Evolutionary conservation across 2,329 filamentous ascomycete genomes (phyloP), one percentile per base, ranked within the genome.

Genomic region (Aspergillus intermedius): DNA sequence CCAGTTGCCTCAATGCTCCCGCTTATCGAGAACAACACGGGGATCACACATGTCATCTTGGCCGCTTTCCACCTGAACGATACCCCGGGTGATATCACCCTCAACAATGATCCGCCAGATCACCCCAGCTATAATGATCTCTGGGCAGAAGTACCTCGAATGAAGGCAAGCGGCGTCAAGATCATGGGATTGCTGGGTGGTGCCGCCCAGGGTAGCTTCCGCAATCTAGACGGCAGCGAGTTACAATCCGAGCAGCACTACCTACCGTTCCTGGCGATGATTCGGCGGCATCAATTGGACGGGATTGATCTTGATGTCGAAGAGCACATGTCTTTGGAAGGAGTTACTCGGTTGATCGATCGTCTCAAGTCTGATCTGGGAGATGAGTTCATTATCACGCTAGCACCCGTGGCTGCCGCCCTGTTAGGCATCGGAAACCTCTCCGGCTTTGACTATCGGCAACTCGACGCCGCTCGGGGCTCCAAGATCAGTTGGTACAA

Each of bases 121-220:
- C 72, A 87, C 57, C 67, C 80, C 4, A 78, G 81, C 55, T 91
- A 86, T 68, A 73, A 80, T 28, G 81, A 81, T 1, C 76, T 95
- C 32, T 96, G 90, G 89, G 78, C 78, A 19, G 91, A 96, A 67
- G 80, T 88, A 7, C 77, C 78, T 6, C 74, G 83, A 54, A 72
- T 95, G 5, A 86, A 93, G 65, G 79, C 78, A 2, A 77, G 78
- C 5, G 89, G 89, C 39, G 77, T 95, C 54, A 89, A 86, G 59
- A 82, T 95, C 10, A 77, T 95, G 64, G 88, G 82, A 47, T 93
- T 96, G 87, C 75, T 95, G 1, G 91, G 91, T 35, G 91, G 91
- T 13, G 89, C 90, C 2, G 89, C 88, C 0, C 77, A 79, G 50
- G 91, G 90, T 9, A 86, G 82, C 10, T 95, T 80, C 63, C 71